Evolutionary conservation across 306 rosid species (phyloP).

Genomic region (Gastrolobium villosum): DNA sequence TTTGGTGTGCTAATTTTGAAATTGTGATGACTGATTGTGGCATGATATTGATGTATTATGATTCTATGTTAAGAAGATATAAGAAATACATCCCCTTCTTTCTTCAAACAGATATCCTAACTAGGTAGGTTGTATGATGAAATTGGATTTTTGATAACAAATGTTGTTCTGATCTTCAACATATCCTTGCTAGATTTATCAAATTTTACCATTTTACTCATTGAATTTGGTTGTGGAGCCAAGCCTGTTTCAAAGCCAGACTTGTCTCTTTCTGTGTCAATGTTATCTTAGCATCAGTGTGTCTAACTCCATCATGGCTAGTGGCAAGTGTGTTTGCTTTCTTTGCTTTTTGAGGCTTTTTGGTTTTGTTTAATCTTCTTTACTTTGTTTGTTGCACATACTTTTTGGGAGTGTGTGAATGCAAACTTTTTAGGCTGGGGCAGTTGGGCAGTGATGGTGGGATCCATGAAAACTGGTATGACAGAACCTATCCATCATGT

Average conservation of each 20-base stretch:
- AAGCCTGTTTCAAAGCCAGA: constrained; percentile 41
- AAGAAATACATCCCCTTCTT: constrained; percentile 47
- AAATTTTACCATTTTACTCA: constrained; percentile 11
- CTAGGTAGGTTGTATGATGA: constrained; percentile 41
- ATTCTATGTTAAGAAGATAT: constrained; percentile 45
- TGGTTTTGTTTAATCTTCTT: constrained; percentile 35
- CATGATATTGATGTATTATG: constrained; percentile 50
- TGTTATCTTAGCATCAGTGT: constrained; percentile 29
- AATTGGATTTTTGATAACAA: constrained; percentile 39
- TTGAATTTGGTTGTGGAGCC: constrained; percentile 49
- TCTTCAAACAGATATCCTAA: constrained; percentile 48
- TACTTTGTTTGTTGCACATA: constrained; percentile 17
- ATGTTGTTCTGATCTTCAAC: constrained; percentile 32
- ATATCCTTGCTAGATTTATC: constrained; percentile 32
- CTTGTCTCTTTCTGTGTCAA: constrained; percentile 50
- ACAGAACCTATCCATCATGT: constrained; percentile 50
- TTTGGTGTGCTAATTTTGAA: constrained; percentile 63
- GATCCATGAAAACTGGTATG: constrained; percentile 69
- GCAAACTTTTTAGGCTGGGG: constrained; percentile 53
- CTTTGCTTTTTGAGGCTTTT: constrained; percentile 58
- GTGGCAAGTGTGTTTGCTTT: constrained; percentile 54
- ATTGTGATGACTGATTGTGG: constrained; percentile 55
- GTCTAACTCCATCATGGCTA: constrained; percentile 42
- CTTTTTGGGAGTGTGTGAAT: constrained; percentile 52
- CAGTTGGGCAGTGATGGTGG: constrained; percentile 65